Conservation (phyloP, 257 asterid species). For the Nyctanthes arbortristis region DNA sequence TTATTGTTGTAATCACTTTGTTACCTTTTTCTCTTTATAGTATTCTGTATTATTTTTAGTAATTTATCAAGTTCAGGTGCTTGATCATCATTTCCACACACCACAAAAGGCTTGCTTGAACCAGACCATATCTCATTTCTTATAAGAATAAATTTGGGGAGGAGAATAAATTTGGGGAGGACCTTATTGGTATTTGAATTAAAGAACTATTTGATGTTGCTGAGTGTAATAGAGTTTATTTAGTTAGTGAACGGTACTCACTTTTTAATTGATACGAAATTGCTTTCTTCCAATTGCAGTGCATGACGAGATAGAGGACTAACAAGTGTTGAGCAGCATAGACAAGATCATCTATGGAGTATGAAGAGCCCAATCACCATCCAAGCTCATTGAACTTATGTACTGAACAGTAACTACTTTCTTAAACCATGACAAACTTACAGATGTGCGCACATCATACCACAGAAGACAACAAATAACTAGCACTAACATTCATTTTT, state of each 20-base stretch:
- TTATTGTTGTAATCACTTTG: not conserved
- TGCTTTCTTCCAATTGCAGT: not conserved
- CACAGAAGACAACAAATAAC: not conserved
- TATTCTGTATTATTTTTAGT: too few relatives aligned
- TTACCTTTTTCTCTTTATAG: not conserved
- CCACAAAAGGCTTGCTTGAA: not conserved
- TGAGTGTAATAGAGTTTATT: not conserved
- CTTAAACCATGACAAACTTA: not conserved
- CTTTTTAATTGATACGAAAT: not conserved
- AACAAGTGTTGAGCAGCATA: not conserved
- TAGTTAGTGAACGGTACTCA: not conserved
- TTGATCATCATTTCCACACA: not conserved
- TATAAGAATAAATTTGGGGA: not conserved
- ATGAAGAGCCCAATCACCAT: not conserved
- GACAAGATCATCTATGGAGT: not conserved
- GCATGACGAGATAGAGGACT: not conserved
- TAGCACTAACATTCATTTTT: too few relatives aligned
- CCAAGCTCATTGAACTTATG: not conserved
- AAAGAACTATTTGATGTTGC: too few relatives aligned
- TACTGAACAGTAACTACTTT: not conserved
- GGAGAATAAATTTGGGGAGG: not conserved
- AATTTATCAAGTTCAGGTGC: not conserved
- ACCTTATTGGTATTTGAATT: not conserved
- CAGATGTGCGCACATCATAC: not conserved
- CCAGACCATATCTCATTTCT: not conserved